These are phyloP conservation scores for Claviceps digitariae DNA, from an alignment of 2,329 filamentous ascomycete species.

Conservation along the genomic window DNA sequence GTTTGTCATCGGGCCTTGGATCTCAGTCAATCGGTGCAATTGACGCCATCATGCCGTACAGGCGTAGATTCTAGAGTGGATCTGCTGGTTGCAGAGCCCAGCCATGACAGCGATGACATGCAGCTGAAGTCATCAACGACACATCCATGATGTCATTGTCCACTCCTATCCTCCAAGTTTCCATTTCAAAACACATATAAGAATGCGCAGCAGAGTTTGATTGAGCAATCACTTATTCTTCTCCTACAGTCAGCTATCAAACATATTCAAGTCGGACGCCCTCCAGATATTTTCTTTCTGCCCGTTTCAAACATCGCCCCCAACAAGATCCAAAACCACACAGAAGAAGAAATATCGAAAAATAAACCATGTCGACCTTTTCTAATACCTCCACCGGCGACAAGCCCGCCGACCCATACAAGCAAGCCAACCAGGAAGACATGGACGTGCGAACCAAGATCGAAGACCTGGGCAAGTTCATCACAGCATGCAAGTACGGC, in stretches of 20 bases:
- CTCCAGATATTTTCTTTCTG: too few relatives aligned
- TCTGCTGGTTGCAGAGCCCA: neutral
- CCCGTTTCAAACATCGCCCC: too few relatives aligned
- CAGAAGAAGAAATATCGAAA: neutral
- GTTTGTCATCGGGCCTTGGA: too few relatives aligned
- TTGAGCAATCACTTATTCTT: too few relatives aligned
- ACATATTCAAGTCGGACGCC: too few relatives aligned
- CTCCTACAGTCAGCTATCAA: too few relatives aligned
- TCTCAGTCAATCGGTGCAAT: neutral
- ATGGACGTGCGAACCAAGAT: slow-evolving; percentile 60
- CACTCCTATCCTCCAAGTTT: neutral
- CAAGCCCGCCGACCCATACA: slow-evolving; percentile 65
- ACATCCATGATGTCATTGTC: slow-evolving; percentile 2
- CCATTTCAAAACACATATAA: neutral
- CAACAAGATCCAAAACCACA: neutral
- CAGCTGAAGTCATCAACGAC: neutral
- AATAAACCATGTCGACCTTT: slow-evolving; percentile 23
- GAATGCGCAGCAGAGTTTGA: too few relatives aligned
- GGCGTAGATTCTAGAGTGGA: too few relatives aligned
- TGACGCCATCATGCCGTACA: neutral
- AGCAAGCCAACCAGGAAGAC: slow-evolving; percentile 54
- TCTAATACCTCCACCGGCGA: slow-evolving; percentile 45
- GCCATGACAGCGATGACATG: neutral
- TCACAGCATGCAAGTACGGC: slow-evolving; percentile 63
- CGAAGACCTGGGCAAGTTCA: slow-evolving; percentile 57